Percentiles rank a stretch among this genome's conserved stretches.
These are phyloP conservation scores for Aspergillus fijiensis DNA, from an alignment of 2,329 filamentous ascomycete species.

Conservation along the genomic window DNA sequence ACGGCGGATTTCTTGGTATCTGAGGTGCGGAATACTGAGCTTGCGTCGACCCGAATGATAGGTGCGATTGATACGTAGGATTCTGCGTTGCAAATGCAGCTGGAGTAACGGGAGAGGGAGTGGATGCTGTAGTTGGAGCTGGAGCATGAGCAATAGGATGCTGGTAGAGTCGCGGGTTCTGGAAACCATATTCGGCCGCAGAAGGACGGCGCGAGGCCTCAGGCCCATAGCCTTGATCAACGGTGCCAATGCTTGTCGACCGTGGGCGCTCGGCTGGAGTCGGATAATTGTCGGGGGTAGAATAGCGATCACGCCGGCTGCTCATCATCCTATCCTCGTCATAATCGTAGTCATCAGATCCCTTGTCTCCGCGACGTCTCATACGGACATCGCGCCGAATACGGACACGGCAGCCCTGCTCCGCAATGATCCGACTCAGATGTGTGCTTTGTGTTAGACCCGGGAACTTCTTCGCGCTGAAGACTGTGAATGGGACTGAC, in stretches of 20 bases:
- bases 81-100: constrained; percentile 19
- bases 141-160: constrained; percentile 38
- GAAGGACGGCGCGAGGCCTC: constrained; percentile 51
- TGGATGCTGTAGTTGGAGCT: constrained; percentile 28
- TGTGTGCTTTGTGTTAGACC: constrained; percentile 85
- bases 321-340: constrained; percentile 54
- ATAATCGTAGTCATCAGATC: constrained; percentile 66
- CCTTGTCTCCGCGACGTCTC: constrained; percentile 76
- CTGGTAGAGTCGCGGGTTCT: constrained; percentile 34
- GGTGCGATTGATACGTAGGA: constrained; percentile 39
- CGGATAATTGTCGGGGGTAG: constrained; percentile 52
- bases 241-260: constrained; percentile 61
- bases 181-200: constrained; percentile 45
- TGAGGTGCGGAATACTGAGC: constrained; percentile 45
- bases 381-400: constrained; percentile 93
- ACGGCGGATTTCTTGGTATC: constrained; percentile 46
- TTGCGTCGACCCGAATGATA: constrained; percentile 44
- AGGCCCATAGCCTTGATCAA: constrained; percentile 45
- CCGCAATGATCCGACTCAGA: constrained; percentile 85
- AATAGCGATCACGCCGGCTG: constrained; percentile 45
- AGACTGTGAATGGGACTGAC: constrained; percentile 83
- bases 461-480: constrained; percentile 97
- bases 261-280: constrained; percentile 55
- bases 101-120: constrained; percentile 34
- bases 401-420: constrained; percentile 94